Percentiles rank a stretch among this genome's conserved stretches.
Evolutionary conservation across 2,329 filamentous ascomycete genomes (phyloP).

Genomic region (Byssothecium circinans): DNA sequence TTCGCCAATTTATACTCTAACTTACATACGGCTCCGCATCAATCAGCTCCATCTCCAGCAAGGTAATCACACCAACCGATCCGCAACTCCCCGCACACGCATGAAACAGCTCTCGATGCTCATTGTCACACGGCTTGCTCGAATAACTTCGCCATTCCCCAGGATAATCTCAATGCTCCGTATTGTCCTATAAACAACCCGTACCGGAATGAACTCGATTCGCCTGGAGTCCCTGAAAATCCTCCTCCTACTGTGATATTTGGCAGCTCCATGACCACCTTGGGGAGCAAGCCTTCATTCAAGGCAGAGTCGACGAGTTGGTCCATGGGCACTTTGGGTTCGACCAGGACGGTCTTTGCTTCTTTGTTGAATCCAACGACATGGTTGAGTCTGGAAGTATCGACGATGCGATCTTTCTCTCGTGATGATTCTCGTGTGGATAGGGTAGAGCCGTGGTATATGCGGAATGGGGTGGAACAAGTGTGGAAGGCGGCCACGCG

Average conservation of each 20-base stretch:
- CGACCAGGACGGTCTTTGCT: constrained; percentile 56
- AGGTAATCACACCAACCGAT: constrained; percentile 62
- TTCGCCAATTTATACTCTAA: constrained; percentile 62
- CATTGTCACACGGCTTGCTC: constrained; percentile 47
- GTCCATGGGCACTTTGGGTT: constrained; percentile 72
- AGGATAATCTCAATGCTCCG: constrained; percentile 65
- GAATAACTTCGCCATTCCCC: constrained; percentile 58
- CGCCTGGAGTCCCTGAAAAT: constrained; percentile 67
- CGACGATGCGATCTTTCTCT: constrained; percentile 48
- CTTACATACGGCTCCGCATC: constrained; percentile 60
- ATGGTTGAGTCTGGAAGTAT: constrained; percentile 53
- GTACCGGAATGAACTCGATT: constrained; percentile 67
- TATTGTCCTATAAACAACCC: constrained; percentile 67
- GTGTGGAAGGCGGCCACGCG: constrained; percentile 48
- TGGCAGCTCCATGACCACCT: constrained; percentile 72
- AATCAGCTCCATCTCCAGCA: constrained; percentile 62
- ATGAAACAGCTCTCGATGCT: constrained; percentile 58
- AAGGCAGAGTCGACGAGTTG: constrained; percentile 61
- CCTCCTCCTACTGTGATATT: constrained; percentile 70
- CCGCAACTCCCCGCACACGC: constrained; percentile 63
- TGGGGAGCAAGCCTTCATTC: constrained; percentile 58
- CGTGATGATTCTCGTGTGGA: constrained; percentile 52
- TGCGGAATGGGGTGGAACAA: constrained; percentile 55
- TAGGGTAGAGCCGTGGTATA: constrained; percentile 61
- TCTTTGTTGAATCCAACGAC: constrained; percentile 49